Percentiles rank a stretch among this genome's conserved stretches.
Evolutionary conservation across 805 yeast genomes (phyloP).

Genomic region (Torulaspora indica): DNA sequence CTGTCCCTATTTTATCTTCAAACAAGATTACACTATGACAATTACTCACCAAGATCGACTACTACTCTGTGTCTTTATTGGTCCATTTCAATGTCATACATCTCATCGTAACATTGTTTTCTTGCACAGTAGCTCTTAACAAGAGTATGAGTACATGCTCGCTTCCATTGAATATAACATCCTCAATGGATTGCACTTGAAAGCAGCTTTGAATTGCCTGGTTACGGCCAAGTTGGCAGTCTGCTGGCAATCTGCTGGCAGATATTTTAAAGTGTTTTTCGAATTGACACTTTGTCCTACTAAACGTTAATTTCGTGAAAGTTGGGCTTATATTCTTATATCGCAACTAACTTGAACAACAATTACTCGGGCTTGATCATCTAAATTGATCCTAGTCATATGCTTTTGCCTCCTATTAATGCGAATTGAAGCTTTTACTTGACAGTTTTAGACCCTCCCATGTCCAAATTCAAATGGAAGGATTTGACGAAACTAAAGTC

Average conservation of each 20-base stretch:
- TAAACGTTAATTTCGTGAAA: not conserved
- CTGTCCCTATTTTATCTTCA: conserved; percentile 86
- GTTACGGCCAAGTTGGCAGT: no score
- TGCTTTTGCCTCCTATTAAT: not conserved
- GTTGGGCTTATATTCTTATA: no score
- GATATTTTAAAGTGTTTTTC: no score
- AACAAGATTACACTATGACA: conserved; percentile 62
- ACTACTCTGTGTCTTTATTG: conserved; percentile 44
- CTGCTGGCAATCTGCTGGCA: no score
- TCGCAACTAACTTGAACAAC: no score
- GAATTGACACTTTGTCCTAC: not conserved
- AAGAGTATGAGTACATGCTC: conserved; percentile 1
- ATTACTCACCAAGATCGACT: conserved; percentile 66
- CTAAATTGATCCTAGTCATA: no score
- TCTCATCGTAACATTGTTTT: not conserved
- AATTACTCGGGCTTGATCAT: no score
- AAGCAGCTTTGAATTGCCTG: not conserved
- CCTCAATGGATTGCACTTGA: not conserved
- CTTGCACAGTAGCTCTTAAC: not conserved
- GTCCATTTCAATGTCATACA: conserved; percentile 57
- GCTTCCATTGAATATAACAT: not conserved
- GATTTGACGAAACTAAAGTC: conserved; percentile 49
- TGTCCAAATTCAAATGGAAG: conserved; percentile 45
- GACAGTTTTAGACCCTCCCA: conserved; percentile 4
- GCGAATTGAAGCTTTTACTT: not conserved